Base-by-base conservation (phyloP, 2,329 filamentous ascomycete genomes). In the Colletotrichum phormii region DNA sequence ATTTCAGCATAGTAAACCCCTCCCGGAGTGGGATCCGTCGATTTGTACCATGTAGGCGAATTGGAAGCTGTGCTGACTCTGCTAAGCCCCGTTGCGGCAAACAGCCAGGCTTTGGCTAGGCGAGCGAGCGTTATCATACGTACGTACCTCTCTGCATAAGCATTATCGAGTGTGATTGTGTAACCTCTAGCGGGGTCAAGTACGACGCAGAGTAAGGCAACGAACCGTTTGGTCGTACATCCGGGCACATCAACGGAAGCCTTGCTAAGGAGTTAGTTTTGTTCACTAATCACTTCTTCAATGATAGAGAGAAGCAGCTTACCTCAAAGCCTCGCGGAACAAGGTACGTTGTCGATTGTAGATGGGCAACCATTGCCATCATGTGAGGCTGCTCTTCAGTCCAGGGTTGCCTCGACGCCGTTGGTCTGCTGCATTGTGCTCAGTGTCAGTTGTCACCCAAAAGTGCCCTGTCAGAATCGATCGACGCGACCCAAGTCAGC, bases 41-140 rank as follows among this genome's bases (percentile, higher is more conserved):
- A 51, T 22, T 9, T 29, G 49, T 7, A 15, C 37, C 18, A 42
- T 42, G 37, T 49, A 49, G 18, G 37, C 65, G 37, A 8, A 26
- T 42, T 37, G 18, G n/a, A 26, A 62, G 37, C 31, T 46, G 29
- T 42, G 26, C 53, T 31, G 5, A 15, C 31, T 46, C 22, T 42
- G 26, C 53, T 31, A 5, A 15, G 18, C 35, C 22, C 42, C 22
- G 6, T 18, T 37, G 54, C 59, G 58, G 54, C 31, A 37, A 51
- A 42, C n/a, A 35, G 24, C 53, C 46, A 37, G 31, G 6, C 29
- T 64, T 46, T 72, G 70, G 69, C 64, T 15, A 70, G 54, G 66
- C 54, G 64, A 64, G 65, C 46, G 42, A 60, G 65, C 70, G 60
- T 70, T 72, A 61, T 46, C 70, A 61, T 46, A 55, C 29, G n/a